Percentiles rank a stretch among this genome's conserved stretches.
Evolutionary conservation across 371 early-diverging fungal genomes (phyloP).

Genomic region (Mucor irregularis): DNA sequence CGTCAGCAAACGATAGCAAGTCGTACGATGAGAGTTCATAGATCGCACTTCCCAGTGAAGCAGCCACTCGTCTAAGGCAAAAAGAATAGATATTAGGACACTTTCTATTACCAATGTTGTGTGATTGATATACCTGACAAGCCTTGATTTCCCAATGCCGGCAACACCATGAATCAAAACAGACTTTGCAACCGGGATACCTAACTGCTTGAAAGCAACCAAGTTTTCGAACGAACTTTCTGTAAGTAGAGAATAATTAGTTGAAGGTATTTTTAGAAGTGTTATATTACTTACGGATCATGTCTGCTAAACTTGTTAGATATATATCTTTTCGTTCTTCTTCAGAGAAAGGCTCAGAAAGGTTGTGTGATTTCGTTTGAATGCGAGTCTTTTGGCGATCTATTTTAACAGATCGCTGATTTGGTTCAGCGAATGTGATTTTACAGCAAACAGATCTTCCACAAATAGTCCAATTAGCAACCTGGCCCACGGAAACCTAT

Average conservation of each 20-base stretch:
- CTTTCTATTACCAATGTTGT: neutral
- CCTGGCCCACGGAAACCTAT: too few species aligned
- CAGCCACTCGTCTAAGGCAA: slow-evolving; percentile 16
- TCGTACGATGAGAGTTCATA: slow-evolving; percentile 29
- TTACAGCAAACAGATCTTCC: too few species aligned
- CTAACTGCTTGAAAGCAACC: slow-evolving; percentile 24
- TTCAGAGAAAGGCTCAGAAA: neutral
- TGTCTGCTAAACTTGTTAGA: slow-evolving; percentile 20
- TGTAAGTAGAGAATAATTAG: neutral
- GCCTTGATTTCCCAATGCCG: slow-evolving; percentile 43
- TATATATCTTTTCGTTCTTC: slow-evolving; percentile 16
- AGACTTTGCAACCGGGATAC: slow-evolving; percentile 42
- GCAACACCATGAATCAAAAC: slow-evolving; percentile 43
- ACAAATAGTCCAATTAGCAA: too few species aligned
- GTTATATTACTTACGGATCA: slow-evolving; percentile 14
- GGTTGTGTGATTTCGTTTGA: too few species aligned
- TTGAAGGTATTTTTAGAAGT: neutral
- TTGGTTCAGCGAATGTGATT: too few species aligned
- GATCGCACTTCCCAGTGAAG: slow-evolving; percentile 4
- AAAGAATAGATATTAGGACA: neutral
- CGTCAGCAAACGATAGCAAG: slow-evolving; percentile 32
- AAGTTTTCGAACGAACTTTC: slow-evolving; percentile 26
- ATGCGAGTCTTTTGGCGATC: too few species aligned
- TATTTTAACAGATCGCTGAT: too few species aligned
- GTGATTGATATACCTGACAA: slow-evolving; percentile 25